Evolutionary conservation across 495 filamentous ascomycete genomes (phyloP).

Genomic region (Hyaloscypha finlandica): DNA sequence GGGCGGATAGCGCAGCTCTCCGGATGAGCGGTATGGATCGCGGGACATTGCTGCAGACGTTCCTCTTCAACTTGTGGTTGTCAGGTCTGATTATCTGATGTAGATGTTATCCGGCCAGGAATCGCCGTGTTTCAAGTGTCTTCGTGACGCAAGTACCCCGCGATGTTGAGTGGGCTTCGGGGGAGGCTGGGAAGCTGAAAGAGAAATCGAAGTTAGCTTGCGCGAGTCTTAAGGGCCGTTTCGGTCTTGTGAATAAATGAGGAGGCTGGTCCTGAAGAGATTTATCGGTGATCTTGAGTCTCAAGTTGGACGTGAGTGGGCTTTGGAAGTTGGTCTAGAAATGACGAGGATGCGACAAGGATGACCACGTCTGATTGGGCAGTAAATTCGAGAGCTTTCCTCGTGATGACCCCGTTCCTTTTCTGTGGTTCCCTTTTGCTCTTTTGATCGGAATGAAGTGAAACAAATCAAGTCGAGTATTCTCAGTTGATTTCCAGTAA

Average conservation of each 20-base stretch:
- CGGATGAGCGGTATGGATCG: slow-evolving; percentile 27
- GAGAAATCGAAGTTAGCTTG: not conserved
- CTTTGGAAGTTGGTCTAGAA: slow-evolving; percentile 22
- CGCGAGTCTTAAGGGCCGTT: slow-evolving; percentile 6
- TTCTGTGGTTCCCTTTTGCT: not conserved
- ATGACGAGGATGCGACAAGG: slow-evolving; percentile 24
- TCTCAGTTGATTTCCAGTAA: not conserved
- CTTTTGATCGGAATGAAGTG: not conserved
- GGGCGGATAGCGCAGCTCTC: slow-evolving; percentile 16
- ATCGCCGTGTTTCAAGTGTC: not conserved
- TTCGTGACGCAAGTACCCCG: slow-evolving; percentile 10
- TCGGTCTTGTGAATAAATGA: slow-evolving; percentile 1
- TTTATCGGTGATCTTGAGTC: slow-evolving; percentile 22
- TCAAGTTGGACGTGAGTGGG: slow-evolving; percentile 13
- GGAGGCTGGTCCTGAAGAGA: slow-evolving; percentile 28
- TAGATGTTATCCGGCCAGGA: not conserved
- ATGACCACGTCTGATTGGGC: slow-evolving; percentile 22
- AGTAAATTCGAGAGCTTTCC: slow-evolving; percentile 2
- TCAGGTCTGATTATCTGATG: not conserved
- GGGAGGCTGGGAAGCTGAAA: not conserved
- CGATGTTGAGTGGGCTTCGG: not conserved
- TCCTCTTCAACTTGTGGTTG: not conserved
- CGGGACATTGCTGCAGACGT: slow-evolving; percentile 24
- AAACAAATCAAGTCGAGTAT: not conserved
- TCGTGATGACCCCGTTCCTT: slow-evolving; percentile 8